These are phyloP conservation scores for Umbelopsis vinacea DNA, from an alignment of 192 early-diverging fungal genomes.

Conservation along the genomic window DNA sequence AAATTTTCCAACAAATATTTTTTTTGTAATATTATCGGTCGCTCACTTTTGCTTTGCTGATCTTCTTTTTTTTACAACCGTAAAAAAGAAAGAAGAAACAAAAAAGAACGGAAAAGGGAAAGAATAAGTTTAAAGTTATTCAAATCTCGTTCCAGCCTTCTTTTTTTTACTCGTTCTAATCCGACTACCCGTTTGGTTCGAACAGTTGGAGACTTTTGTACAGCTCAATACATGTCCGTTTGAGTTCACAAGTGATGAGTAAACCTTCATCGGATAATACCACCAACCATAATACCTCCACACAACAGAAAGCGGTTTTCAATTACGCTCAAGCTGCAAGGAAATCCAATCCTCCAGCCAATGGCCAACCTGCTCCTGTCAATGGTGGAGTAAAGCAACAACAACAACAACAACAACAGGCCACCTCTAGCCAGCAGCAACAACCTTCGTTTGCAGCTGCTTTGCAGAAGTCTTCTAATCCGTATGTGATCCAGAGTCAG, in stretches of 20 bases:
- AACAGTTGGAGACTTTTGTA: conserved; percentile 3
- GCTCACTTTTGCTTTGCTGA: conserved; percentile 3
- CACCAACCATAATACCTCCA: conserved; percentile 22
- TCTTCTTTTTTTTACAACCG: conserved; percentile 2
- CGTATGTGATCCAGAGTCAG: conserved; percentile 9
- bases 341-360: conserved; percentile 16
- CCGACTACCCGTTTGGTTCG: neutral
- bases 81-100: conserved; percentile 1
- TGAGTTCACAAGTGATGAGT: conserved; percentile 23
- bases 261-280: conserved; percentile 24
- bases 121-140: conserved; percentile 9
- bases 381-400: conserved; percentile 21
- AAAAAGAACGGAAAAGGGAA: neutral
- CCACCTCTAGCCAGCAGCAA: neutral
- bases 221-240: conserved; percentile 18
- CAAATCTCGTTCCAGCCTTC: conserved; percentile 3
- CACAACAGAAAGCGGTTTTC: conserved; percentile 34
- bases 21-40: conserved; percentile 15
- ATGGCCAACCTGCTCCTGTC: conserved; percentile 20
- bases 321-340: conserved; percentile 45
- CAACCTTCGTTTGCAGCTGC: conserved; percentile 36
- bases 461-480: conserved; percentile 22
- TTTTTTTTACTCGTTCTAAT: neutral
- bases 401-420: conserved; percentile 11
- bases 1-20: conserved; percentile 21